Conservation (phyloP, 441 rosid genomes). For the Gossypium schwendimanii region DNA sequence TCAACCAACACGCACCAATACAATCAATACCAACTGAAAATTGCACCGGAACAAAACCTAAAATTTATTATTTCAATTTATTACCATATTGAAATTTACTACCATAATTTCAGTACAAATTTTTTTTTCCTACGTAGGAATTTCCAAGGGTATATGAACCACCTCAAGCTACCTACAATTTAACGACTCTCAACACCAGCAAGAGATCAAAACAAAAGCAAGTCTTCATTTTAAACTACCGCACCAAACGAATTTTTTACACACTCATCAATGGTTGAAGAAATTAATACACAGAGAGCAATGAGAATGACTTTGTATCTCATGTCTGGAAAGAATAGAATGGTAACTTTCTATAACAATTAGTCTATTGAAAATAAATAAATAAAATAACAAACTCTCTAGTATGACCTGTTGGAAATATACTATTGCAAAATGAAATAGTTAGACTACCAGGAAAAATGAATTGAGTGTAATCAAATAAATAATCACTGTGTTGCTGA, state of each 20-base stretch:
- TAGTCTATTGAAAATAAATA: slow-evolving; percentile 14
- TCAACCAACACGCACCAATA: too few species aligned
- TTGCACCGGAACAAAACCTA: too few species aligned
- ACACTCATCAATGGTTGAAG: slow-evolving; percentile 16
- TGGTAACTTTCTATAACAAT: slow-evolving; percentile 28
- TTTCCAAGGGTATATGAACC: not conserved
- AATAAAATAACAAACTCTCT: not conserved
- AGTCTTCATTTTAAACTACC: not conserved
- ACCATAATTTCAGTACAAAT: too few species aligned
- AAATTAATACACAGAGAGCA: slow-evolving; percentile 23
- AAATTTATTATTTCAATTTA: too few species aligned
- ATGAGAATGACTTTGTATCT: slow-evolving; percentile 24
- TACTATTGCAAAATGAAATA: not conserved
- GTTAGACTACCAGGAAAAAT: too few species aligned
- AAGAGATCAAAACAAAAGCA: not conserved
- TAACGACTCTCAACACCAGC: not conserved
- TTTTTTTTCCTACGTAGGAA: not conserved
- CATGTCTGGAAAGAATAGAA: slow-evolving; percentile 16
- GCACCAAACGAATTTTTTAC: slow-evolving; percentile 28
- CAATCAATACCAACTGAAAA: too few species aligned
- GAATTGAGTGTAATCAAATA: too few species aligned
- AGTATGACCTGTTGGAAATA: not conserved
- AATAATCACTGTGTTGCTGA: too few species aligned
- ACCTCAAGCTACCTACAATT: not conserved
- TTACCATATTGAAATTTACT: too few species aligned